Evolutionary conservation across 1,139 yeast species (phyloP).

Genomic region (Candida labiduridarum): DNA sequence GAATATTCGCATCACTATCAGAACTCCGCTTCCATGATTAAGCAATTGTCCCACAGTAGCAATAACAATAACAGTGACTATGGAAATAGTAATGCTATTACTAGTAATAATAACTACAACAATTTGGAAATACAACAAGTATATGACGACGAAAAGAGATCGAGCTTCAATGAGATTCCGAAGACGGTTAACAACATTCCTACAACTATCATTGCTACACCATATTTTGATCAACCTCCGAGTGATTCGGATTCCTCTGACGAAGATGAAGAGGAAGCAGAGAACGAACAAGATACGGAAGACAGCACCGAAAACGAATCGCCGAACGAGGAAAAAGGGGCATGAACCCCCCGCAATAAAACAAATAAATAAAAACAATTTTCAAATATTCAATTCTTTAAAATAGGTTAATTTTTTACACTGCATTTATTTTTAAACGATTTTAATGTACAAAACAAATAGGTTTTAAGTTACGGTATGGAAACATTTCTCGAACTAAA

Average conservation of each 20-base stretch:
- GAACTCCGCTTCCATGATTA: constrained; percentile 8
- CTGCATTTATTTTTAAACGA: neutral
- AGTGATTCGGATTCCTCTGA: constrained; percentile 35
- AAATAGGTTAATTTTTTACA: neutral
- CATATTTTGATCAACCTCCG: constrained; percentile 45
- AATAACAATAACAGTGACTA: constrained; percentile 10
- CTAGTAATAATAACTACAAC: constrained; percentile 11
- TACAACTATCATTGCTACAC: constrained; percentile 40
- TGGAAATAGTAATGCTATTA: constrained; percentile 10
- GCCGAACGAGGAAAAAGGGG: no score
- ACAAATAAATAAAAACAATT: no score
- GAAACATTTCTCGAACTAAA: neutral
- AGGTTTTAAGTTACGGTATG: neutral
- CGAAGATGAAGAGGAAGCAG: constrained; percentile 17
- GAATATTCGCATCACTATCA: constrained; percentile 17
- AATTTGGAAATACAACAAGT: neutral
- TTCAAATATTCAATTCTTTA: no score
- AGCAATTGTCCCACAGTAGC: constrained; percentile 4
- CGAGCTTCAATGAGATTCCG: neutral
- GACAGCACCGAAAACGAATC: neutral
- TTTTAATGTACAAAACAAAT: neutral
- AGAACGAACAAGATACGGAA: constrained; percentile 3
- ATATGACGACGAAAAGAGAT: constrained; percentile 2
- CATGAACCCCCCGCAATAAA: no score
- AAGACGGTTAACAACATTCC: constrained; percentile 4